Base-by-base conservation (phyloP, 805 yeast genomes). In the Saturnispora gosingensis region DNA sequence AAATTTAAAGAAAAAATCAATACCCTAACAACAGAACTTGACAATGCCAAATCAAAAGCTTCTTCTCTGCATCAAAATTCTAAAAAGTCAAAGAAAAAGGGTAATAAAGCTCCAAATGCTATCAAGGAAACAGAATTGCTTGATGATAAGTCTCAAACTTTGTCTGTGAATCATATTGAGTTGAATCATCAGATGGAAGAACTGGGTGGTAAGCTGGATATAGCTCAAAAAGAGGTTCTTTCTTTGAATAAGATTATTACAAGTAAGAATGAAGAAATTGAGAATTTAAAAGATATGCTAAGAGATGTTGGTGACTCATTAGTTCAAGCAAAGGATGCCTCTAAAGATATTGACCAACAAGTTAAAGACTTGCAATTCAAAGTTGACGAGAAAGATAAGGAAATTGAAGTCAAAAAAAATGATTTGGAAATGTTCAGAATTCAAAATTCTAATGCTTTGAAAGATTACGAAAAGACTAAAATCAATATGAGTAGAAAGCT, bases 291-390 rank as follows among this genome's bases (percentile, higher is more conserved):
- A 59, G 97, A 88, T 53, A 86, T 84, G 87, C 64, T 90, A 50
- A 76, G 76, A 56, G 81, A 78, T 52, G 74, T 89, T 27, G 97
- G 97, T 1, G 78, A 85, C 59, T 95, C 88, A 47, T 71, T 89
- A 7, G 95, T 89, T 1, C 75, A 77, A 5, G 79, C 88, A 0
- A 80, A 77, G 56, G 88, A 84, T 45, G 68, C 78, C 50, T 48
- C 82, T 20, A 82, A 83, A 58, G 63, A 60, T 4, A 34, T 65
- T 18, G 63, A 60, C n/a, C 55, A 50, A 24, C 48, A 46, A 27
- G 43, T 52, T 13, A 42, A 44, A 15, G 43, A 49, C 4, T 22
- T 53, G 8, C 30, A 38, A 11, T 35, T 43, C 15, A 45, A 35
- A 15, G 34, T 56, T 18, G 28, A 43, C 2, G 20, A 36, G 4